phyloP scores from a whole-genome alignment of 495 filamentous ascomycete genomes.

The Talaromyces proteolyticus region DNA sequence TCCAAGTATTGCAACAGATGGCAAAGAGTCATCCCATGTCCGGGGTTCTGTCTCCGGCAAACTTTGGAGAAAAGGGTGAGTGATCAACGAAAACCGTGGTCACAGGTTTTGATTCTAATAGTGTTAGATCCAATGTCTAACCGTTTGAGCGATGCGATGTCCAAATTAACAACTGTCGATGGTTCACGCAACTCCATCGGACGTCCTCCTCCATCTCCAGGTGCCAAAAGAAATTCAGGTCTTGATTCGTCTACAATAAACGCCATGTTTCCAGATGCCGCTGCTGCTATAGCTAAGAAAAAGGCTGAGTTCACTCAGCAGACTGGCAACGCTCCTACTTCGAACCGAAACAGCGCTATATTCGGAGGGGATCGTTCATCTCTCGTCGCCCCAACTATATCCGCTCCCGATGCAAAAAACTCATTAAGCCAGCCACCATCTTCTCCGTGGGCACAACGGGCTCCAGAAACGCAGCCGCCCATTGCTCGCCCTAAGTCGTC shows the following conservation, averaged over 20 bases:
- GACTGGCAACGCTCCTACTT: conserved; percentile 82
- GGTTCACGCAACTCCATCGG: conserved; percentile 81
- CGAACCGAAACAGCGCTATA: conserved; percentile 86
- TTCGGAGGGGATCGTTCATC: conserved; percentile 79
- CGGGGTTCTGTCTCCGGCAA: conserved; percentile 88
- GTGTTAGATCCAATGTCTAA: conserved; percentile 89
- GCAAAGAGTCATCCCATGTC: conserved; percentile 97
- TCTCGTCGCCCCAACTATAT: conserved; percentile 71
- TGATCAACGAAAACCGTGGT: background rate
- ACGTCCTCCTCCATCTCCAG: conserved; percentile 68
- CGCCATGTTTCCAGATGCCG: conserved; percentile 98
- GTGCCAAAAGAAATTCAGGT: conserved; percentile 83
- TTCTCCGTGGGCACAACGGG: conserved; percentile 71
- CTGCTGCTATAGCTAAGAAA: conserved; percentile 93
- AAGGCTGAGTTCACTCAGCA: conserved; percentile 95
- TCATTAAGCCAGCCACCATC: conserved; percentile 53
- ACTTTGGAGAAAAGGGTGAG: conserved; percentile 89
- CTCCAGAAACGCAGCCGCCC: conserved; percentile 47
- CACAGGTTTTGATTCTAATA: conserved; percentile 1
- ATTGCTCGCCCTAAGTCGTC: conserved; percentile 83
- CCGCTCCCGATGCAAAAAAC: conserved; percentile 55
- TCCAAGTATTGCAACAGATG: conserved; percentile 98
- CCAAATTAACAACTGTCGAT: conserved; percentile 73
- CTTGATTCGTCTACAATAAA: conserved; percentile 93
- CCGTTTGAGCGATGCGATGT: conserved; percentile 95